phyloP scores from a whole-genome alignment of 352 stramenopile genomes.

The Thalassiosira livingstoniorum region DNA sequence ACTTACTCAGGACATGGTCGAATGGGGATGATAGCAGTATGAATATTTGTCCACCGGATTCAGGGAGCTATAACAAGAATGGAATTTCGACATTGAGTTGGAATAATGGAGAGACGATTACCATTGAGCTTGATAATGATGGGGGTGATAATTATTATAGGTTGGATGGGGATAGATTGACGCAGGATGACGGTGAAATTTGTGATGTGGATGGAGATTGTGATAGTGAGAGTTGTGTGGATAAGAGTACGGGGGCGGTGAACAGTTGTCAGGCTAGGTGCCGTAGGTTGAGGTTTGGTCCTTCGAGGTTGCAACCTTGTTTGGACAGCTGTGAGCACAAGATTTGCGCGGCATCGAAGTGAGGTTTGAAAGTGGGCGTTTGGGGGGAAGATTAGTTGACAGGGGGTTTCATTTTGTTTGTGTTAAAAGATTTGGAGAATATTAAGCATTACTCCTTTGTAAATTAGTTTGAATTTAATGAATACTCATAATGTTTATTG shows the following conservation, averaged over 20 bases:
- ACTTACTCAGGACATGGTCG: conserved; percentile 13
- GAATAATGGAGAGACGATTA: neutral
- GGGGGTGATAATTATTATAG: neutral
- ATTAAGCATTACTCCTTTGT: no score
- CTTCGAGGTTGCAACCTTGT: neutral
- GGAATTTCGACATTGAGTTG: neutral
- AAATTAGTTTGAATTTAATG: no score
- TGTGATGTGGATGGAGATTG: conserved; percentile 16
- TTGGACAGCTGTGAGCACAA: neutral
- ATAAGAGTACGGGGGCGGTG: neutral
- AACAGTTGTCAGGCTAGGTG: neutral
- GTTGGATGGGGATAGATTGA: neutral
- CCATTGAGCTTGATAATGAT: neutral
- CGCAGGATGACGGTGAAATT: conserved; percentile 8
- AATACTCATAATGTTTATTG: no score
- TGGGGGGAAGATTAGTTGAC: no score
- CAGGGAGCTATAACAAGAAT: neutral
- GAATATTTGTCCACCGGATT: conserved; percentile 15
- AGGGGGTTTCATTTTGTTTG: no score
- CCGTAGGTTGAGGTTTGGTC: neutral
- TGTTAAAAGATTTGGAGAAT: no score
- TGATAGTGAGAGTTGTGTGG: neutral
- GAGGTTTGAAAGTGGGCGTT: no score
- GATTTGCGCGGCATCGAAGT: neutral
- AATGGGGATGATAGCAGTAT: neutral